phyloP scores from a whole-genome alignment of 306 rosid species.

The Hippophae rhamnoides region DNA sequence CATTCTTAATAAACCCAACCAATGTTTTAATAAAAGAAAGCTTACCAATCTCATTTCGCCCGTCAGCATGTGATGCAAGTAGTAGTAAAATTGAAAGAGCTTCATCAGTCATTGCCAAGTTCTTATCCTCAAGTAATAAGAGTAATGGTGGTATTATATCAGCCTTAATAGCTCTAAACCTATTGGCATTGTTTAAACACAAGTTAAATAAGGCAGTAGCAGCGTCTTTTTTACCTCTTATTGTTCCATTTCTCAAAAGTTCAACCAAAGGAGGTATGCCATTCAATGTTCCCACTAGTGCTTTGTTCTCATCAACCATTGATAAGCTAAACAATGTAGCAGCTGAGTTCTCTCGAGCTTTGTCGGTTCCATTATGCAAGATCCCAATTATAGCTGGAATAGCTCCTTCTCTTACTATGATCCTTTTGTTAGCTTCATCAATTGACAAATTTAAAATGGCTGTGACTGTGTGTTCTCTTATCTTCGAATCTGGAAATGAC shows the following conservation, averaged over 20 bases:
- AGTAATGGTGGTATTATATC: constrained; percentile 58
- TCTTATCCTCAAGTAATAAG: constrained; percentile 37
- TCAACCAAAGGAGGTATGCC: constrained; percentile 63
- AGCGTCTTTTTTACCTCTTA: constrained; percentile 82
- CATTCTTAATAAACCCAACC: constrained; percentile 43
- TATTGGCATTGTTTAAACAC: constrained; percentile 51
- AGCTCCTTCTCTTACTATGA: constrained; percentile 61
- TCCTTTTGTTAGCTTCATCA: constrained; percentile 63
- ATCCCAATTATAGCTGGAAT: constrained; percentile 71
- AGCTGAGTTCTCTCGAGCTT: constrained; percentile 79
- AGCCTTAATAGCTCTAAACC: constrained; percentile 53
- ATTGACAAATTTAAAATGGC: constrained; percentile 68
- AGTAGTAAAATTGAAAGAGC: constrained; percentile 66
- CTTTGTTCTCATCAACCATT: constrained; percentile 71
- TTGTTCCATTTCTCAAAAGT: constrained; percentile 46
- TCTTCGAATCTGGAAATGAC: constrained; percentile 58
- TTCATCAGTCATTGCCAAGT: constrained; percentile 72
- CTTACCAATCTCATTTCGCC: constrained; percentile 50
- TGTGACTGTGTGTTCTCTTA: constrained; percentile 77
- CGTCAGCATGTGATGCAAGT: constrained; percentile 55
- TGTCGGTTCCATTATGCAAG: constrained; percentile 46
- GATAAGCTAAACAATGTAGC: constrained; percentile 83
- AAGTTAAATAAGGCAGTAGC: constrained; percentile 71
- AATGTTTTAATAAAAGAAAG: constrained; percentile 61
- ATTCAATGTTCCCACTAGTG: constrained; percentile 40